Evolutionary conservation across 139 green algal genomes (phyloP), one percentile per base, ranked within the genome.

Genomic region (Picocystis salinarum): DNA sequence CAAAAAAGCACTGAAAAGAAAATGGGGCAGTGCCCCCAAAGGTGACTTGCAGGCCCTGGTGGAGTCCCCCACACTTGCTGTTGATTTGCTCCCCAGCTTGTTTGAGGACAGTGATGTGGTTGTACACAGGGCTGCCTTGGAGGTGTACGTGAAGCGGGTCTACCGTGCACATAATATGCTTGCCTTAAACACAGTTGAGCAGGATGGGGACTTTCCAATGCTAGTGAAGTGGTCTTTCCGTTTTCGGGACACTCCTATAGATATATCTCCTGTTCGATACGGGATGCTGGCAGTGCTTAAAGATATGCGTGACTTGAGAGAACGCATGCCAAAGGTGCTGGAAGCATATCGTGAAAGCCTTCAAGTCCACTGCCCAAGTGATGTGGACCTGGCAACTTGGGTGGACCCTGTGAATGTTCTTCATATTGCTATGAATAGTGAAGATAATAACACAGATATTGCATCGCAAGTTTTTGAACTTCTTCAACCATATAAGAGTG

Each of bases 111-210:
- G 33, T 4, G 42, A 52, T 23, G 36, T 31, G 17, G 18, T 44
- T n/a, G 52, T 50, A 15, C 34, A 17, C 20, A 29, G 48, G 15
- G 34, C 33, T 20, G 52, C 52, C 2, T 17, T 60, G 11, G 33
- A 40, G 18, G 45, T 53, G 2, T 60, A 54, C 44, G 23, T 23
- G 23, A 46, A 47, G 23, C 52, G 52, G 18, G 44, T 60, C 7
- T 60, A 60, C 19, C 52, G 52, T 23, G 42, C 52, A 2, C 52
- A 60, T 45, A 49, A 45, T 6, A 27, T 60, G 17, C 19, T 54
- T 18, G 29, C 17, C 28, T 23, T 55, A 11, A 28, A 54, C 2
- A 39, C 48, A 33, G 28, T 20, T 18, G 20, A 20, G n/a, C 39
- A 18, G 25, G 17, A 34, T 31, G 45, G 3, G 28, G 6, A 39